phyloP scores from a whole-genome alignment of 2,329 filamentous ascomycete species.

The Penicillium occitanis region DNA sequence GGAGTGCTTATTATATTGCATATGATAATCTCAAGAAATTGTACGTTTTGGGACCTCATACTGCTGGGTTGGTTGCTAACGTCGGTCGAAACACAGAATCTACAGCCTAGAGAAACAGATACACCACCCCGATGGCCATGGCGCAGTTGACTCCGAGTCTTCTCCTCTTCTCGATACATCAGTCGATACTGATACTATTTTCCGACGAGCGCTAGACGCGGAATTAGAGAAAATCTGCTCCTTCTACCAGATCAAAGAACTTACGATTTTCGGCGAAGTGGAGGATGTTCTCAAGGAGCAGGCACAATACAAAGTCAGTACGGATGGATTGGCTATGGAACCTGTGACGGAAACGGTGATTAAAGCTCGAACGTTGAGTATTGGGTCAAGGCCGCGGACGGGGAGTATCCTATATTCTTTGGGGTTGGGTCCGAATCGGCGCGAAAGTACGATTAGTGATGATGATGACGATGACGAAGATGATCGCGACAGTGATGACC shows the following conservation, averaged over 20 bases:
- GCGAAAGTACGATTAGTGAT: slow-evolving; percentile 46
- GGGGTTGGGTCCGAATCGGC: slow-evolving; percentile 44
- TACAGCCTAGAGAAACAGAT: slow-evolving; percentile 89
- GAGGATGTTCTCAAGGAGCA: slow-evolving; percentile 74
- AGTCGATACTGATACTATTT: slow-evolving; percentile 75
- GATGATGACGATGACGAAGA: slow-evolving; percentile 51
- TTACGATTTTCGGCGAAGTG: slow-evolving; percentile 80
- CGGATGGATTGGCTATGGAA: slow-evolving; percentile 45
- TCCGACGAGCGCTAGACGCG: slow-evolving; percentile 75
- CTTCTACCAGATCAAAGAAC: slow-evolving; percentile 87
- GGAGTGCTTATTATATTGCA: slow-evolving; percentile 96
- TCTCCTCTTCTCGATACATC: slow-evolving; percentile 71
- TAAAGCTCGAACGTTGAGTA: slow-evolving; percentile 43
- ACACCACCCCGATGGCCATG: slow-evolving; percentile 57
- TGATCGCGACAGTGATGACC: slow-evolving; percentile 58
- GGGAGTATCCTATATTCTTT: slow-evolving; percentile 57
- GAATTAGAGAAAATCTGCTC: slow-evolving; percentile 92
- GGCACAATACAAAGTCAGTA: slow-evolving; percentile 63
- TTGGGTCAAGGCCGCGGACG: slow-evolving; percentile 43
- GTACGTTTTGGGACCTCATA: slow-evolving; percentile 55
- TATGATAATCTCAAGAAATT: slow-evolving; percentile 99
- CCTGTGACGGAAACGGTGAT: slow-evolving; percentile 43
- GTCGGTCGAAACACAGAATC: slow-evolving; percentile 59
- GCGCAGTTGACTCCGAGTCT: slow-evolving; percentile 71
- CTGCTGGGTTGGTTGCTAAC: not conserved